A percentile compares a stretch with the other conserved stretches of the same genome.
Evolutionary conservation across 164 flowering plant genomes (phyloP).

Genomic region (Aristolochia fimbriata): DNA sequence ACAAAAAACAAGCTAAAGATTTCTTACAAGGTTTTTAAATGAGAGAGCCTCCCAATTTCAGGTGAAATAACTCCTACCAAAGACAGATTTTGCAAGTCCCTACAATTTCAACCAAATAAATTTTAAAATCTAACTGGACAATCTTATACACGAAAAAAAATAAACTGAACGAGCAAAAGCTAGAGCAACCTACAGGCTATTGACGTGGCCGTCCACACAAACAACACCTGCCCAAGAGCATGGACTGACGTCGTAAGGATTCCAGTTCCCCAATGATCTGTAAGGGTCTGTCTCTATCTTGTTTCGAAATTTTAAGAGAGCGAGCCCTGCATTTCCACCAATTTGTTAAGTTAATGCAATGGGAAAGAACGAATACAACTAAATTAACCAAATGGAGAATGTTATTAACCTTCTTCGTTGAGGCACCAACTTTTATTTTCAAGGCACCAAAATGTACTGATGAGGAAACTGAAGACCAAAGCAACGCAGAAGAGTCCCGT

Average conservation of each 20-base stretch:
- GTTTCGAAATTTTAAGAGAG: slow-evolving; percentile 52
- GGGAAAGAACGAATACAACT: no score
- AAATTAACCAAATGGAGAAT: no score
- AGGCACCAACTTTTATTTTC: slow-evolving; percentile 25
- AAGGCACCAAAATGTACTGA: slow-evolving; percentile 2
- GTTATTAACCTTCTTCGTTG: slow-evolving; percentile 54
- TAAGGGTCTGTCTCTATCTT: slow-evolving; percentile 50
- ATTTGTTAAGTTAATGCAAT: not conserved
- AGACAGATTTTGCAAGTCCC: slow-evolving; percentile 48
- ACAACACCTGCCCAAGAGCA: slow-evolving; percentile 76
- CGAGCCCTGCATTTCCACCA: slow-evolving; percentile 40
- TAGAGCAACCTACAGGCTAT: slow-evolving; percentile 9
- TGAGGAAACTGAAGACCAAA: slow-evolving; percentile 22
- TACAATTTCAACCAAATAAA: slow-evolving; percentile 9
- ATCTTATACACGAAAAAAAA: no score
- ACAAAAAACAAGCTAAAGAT: no score
- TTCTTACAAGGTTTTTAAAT: slow-evolving; percentile 66
- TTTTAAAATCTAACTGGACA: no score
- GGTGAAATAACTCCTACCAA: slow-evolving; percentile 63
- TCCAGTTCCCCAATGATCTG: slow-evolving; percentile 63
- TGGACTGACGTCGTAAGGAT: slow-evolving; percentile 40
- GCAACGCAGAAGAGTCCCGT: slow-evolving; percentile 11
- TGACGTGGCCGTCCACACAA: slow-evolving; percentile 27
- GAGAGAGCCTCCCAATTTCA: slow-evolving; percentile 55
- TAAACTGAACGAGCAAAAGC: no score